Evolutionary conservation across 257 asterid species (phyloP), one percentile per base, ranked within the genome.

Genomic region (Oldenlandia corymbosa): DNA sequence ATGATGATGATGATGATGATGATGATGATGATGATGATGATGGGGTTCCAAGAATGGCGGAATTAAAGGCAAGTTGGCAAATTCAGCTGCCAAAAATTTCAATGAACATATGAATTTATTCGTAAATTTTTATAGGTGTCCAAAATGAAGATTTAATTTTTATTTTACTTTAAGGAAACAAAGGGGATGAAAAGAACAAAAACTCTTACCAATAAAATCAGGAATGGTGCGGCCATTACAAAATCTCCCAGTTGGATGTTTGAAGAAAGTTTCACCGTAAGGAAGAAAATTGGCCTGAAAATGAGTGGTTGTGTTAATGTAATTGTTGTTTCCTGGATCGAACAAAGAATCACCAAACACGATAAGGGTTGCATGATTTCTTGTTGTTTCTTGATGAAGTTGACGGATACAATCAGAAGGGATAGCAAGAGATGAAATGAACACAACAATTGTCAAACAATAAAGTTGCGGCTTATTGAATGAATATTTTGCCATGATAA

Each of bases 321-420:
- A 80, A 65, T 86, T 84, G 71, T 86, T 86, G 70, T 86, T 86
- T 12, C 95, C 91, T 6, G 83, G 43, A 78, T 86, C 95, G 60
- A 78, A 79, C 4, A 69, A 12, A 4, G 91, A 86, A 75, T 86
- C 91, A 1, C 94, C 91, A 59, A 86, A 84, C 51, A 86, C 21
- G 79, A 81, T 83, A 46, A 84, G 53, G 42, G 76, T 24, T 2
- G 64, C 31, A 13, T 32, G 26, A 58, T 50, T 36, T 0, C 9
- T 18, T n/a, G 50, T 2, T 47, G 4, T 34, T 34, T 34, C 39
- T 34, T 34, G 39, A 3, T 4, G 39, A 34, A 9, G 39, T 34
- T 34, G 12, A n/a, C 21, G 48, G 32, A 28, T 21, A 43, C 68
- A 64, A 49, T 64, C 34, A 6, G 48, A 31, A 7, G 48, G 59